Evolutionary conservation across 306 rosid genomes (phyloP), one percentile per base, ranked within the genome.

Genomic region (Geum urbanum): DNA sequence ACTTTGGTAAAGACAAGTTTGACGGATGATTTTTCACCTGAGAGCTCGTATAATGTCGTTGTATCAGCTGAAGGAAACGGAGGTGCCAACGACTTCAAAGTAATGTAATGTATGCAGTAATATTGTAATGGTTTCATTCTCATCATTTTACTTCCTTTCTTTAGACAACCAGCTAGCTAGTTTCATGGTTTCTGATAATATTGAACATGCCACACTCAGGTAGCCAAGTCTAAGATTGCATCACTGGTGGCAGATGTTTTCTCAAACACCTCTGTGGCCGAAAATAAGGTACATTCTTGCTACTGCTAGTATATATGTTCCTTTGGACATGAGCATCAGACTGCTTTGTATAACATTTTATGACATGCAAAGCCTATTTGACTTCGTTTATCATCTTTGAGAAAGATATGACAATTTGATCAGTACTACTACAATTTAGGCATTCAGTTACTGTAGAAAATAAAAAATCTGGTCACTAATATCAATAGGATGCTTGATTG

Each of bases 91-190:
- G 99, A 94, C 96, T 91, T 84, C 92, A 94, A 94, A 94, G 99
- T 94, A 94, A 94, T 94, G 98, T 87, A 94, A 94, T 92, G 98
- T 89, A 90, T 92, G 96, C 91, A 69, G 79, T 85, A 85, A 58
- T 74, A 69, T 75, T 67, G 70, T 49, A 74, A 41, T 48, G 49
- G n/a, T n/a, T 80, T 54, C 18, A 10, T 54, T 20, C 35, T 37
- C 44, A 15, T 63, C 64, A 59, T 11, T 70, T 67, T 49, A 9
- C 20, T 40, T 39, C 6, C 3, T 43, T 60, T 39, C 27, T 68
- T 50, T 43, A 9, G 58, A 15, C 56, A 24, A 18, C 8, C 53
- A 64, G 37, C 37, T 32, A 32, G 37, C 37, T 32, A 58, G 20
- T 11, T 70, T 69, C 18, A 24, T 13, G 8, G 40, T 27, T 22